Evolutionary conservation across 139 green algal genomes (phyloP).

Genomic region (Dunaliella primolecta): DNA sequence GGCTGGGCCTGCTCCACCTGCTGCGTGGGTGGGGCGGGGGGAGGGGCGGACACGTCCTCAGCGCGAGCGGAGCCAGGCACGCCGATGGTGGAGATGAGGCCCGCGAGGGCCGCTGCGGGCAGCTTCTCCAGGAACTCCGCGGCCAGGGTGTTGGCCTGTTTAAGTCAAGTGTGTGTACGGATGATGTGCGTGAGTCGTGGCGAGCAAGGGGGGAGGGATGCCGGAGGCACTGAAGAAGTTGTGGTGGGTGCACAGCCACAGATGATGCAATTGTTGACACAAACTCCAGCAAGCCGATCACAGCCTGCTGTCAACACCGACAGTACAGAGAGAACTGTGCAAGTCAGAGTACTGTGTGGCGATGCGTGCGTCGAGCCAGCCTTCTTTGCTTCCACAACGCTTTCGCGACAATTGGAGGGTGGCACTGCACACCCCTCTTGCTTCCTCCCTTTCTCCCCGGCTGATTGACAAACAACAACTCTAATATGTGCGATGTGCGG

Average conservation of each 20-base stretch:
- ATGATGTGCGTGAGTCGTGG: background rate
- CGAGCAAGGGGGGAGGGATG: background rate
- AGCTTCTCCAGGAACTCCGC: slow-evolving; percentile 47
- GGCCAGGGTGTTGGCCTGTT: slow-evolving; percentile 28
- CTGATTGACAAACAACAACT: background rate
- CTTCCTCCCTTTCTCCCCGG: background rate
- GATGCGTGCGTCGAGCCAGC: too few species aligned
- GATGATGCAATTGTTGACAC: background rate
- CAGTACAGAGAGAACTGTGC: background rate
- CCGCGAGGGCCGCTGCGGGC: slow-evolving; percentile 54
- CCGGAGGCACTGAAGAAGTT: too few species aligned
- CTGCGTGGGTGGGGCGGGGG: slow-evolving; percentile 34
- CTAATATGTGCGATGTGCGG: background rate
- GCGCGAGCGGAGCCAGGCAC: slow-evolving; percentile 19
- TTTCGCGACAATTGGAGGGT: background rate
- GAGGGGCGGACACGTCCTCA: slow-evolving; percentile 47
- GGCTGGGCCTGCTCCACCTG: slow-evolving; percentile 4
- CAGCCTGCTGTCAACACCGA: background rate
- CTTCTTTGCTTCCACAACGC: too few species aligned
- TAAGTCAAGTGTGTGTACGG: too few species aligned
- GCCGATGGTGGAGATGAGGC: slow-evolving; percentile 48
- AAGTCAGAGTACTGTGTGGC: background rate
- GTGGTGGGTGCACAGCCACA: background rate
- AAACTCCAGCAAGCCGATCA: background rate
- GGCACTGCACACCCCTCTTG: background rate